Conservation (phyloP, 148 eudicot genomes). For the Polygonum aviculare region DNA sequence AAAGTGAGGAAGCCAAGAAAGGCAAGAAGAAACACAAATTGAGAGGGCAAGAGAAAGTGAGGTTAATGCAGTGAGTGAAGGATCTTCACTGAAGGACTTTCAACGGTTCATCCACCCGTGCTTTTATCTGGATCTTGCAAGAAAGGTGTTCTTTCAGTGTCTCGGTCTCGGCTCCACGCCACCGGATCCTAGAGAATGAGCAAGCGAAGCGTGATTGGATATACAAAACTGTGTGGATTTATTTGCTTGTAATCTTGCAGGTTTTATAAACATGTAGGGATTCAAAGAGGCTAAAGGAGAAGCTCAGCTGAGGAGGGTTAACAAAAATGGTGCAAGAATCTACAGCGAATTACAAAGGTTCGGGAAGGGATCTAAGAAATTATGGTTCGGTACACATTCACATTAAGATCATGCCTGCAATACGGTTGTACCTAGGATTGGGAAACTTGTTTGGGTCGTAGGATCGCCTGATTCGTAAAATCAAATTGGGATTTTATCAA, state of each 20-base stretch:
- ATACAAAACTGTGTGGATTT: neutral
- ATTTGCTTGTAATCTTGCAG: neutral
- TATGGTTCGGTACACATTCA: neutral
- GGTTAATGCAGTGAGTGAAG: neutral
- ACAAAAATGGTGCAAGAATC: neutral
- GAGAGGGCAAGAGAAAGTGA: neutral
- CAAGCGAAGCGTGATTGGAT: neutral
- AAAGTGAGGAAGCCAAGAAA: neutral
- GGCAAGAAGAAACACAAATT: no score
- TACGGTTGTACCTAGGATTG: no score
- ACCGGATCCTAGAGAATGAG: no score
- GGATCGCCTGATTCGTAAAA: no score
- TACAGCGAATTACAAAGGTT: neutral
- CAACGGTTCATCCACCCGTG: neutral
- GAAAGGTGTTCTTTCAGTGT: conserved; percentile 7
- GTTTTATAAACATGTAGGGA: neutral
- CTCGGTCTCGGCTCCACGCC: neutral
- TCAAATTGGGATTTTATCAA: no score
- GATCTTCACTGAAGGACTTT: neutral
- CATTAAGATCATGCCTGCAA: no score
- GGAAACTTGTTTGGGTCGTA: no score
- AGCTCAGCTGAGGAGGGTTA: neutral
- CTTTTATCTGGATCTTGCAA: conserved; percentile 9
- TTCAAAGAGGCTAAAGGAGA: neutral
- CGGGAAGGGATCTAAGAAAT: neutral